Evolutionary conservation across 169 alveolate genomes (phyloP).

Genomic region (Plasmodium malariae): DNA sequence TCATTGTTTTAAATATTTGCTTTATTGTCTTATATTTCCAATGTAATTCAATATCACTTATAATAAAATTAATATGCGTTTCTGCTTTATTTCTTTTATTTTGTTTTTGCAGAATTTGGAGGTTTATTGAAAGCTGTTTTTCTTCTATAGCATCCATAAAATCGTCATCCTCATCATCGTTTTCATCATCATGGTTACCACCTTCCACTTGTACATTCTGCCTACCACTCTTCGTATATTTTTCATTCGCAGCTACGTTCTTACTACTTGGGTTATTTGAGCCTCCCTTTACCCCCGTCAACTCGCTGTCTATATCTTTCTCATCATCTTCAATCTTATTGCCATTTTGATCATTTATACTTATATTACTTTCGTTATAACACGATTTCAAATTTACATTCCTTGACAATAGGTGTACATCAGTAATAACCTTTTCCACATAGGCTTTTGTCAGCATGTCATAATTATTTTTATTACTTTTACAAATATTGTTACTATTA

Average conservation of each 20-base stretch:
- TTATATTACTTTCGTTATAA: not conserved
- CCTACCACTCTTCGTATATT: not conserved
- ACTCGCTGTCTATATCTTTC: not conserved
- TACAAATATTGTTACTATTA: no score
- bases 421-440: no score
- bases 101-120: slow-evolving; percentile 69
- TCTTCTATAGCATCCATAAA: slow-evolving; percentile 76
- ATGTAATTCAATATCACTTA: slow-evolving; percentile 70
- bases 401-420: no score
- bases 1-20: slow-evolving; percentile 75
- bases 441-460: no score
- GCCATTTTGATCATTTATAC: slow-evolving; percentile 24
- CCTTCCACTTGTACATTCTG: not conserved
- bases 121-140: slow-evolving; percentile 51
- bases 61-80: slow-evolving; percentile 56
- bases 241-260: not conserved
- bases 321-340: not conserved
- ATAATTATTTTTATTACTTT: no score
- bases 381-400: no score
- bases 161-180: slow-evolving; percentile 74
- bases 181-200: slow-evolving; percentile 1
- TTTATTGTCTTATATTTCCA: slow-evolving; percentile 76
- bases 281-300: not conserved
- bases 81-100: slow-evolving; percentile 75
- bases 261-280: not conserved